Evolutionary conservation across 805 yeast species (phyloP), one percentile per base, ranked within the genome.

Genomic region (Suhomyces kilbournensis): DNA sequence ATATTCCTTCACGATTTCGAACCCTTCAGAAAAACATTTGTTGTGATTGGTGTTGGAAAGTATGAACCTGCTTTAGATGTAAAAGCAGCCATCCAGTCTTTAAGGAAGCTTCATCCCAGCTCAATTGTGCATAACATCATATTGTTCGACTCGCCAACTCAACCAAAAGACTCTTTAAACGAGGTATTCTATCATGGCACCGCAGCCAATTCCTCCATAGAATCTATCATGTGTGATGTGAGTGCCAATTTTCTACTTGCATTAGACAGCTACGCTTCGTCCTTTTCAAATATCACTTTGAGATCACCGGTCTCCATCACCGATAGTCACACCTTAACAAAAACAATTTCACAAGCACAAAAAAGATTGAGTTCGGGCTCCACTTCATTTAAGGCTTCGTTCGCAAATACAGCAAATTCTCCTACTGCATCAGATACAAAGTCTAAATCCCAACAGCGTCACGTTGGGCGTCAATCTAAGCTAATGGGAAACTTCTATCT

Each of bases 1-100:
- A 68, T 84, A 6, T 85, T 87, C 49, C 72, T 93, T 42, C 89
- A 87, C 59, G 98, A 93, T 67, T 83, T 93, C 56, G 97, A 94
- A 69, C 96, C 97, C 1, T 90, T 81, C 68, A 71, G 97, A 48
- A 90, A 90, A 63, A 82, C 88, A 0, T 81, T 90, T 59, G 76
- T 86, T 7, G 83, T 85, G 4, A 46, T 80, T 7, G 84, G 83
- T 0, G 53, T 78, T 14, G 74, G 77, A 1, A 56, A 63, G 20
- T 74, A 72, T 64, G 53, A 48, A 4, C 54, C 47, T 4, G 45
- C 48, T 5, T 32, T 47, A 1, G 53, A 57, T 12, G 44, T 46
- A 7, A 43, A 48, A 3, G 57, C 57, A 0, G 66, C 70, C 43
- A 56, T 79, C 43, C 60, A 56, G 1, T 63, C 67, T n/a, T 71